Evolutionary conservation across 139 green algal genomes (phyloP), one percentile per base, ranked within the genome.

Genomic region (Zygnema circumcarinatum): DNA sequence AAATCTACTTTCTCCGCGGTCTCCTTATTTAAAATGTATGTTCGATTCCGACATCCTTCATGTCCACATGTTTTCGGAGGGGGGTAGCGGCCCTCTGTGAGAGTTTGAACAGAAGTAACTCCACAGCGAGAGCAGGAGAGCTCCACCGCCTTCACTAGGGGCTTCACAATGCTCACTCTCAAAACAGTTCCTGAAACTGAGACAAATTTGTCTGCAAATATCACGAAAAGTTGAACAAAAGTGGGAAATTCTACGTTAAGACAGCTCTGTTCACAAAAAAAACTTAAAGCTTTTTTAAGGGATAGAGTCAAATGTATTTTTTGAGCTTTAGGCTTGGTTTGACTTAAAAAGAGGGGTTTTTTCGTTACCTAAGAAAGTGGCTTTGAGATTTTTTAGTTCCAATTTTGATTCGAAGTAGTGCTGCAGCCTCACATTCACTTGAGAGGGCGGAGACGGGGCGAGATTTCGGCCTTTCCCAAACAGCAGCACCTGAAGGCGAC

Each of bases 131-230:
- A 91, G 88, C 96, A 98, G 0, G 92, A 88, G 86, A 97, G 98
- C 29, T 87, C 78, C 93, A 98, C 94, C 2, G 84, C 39, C 0
- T 75, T 92, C 11, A 96, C 89, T 42, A 97, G 82, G 0, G 95
- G 94, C 36, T 88, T 90, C 36, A 95, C 86, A 1, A 90, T 86
- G 29, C 92, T 94, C 76, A 94, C 90, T 7, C 95, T 92, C 56
- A 95, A 91, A 0, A 98, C 94, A 0, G 94, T 98, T 67, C 96
- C 96, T 0, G 87, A 88, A 36, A 98, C 73, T 0, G 92, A 95
- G 0, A 95, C 94, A 38, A 98, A 88, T 76, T 92, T 94, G 47
- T 94, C 94, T 94, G 88, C 32, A 36, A 1, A 22, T 20, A 52
- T 38, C 69, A 52, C 36, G 75, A 29, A 74, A 73, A 1, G 1